Base-by-base conservation (phyloP, 305 asterid genomes). In the Galium porrigens region DNA sequence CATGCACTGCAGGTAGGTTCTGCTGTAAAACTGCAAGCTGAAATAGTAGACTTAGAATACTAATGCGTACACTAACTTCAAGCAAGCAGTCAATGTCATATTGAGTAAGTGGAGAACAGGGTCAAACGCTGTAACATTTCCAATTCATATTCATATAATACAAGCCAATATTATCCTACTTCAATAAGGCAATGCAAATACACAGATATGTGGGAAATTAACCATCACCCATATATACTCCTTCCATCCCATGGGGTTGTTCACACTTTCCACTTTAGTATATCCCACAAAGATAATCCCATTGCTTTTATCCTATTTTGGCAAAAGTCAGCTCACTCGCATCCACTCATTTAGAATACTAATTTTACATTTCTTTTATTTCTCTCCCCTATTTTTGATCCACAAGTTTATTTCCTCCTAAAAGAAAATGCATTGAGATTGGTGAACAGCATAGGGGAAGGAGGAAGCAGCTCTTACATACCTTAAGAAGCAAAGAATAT, bases 1-100 rank as follows among this genome's bases (percentile, higher is more conserved):
- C 76, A 70, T 69, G 92, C 58, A 80, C 94, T 48, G 85, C 82
- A 57, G 86, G 66, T 72, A 84, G 76, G 70, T 86, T 82, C 76
- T 79, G 76, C 81, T 78, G 83, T 81, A 82, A 64, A 74, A 86
- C 95, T 85, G 96, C 95, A 81, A 86, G 90, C 96, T 90, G 95
- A 82, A 80, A 74, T 64, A 77, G 68, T 69, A 32, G 44, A 74
- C 65, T 74, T 57, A 79, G 77, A 77, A 46, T 37, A 27, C 25
- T 55, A 37, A 53, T 15, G 37, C 2, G 17, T 9, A n/a, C 20
- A 51, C 34, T n/a, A 33, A 53, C 46, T 3, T 61, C 15, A 49
- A 60, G 62, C 46, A 52, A 34, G 33, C 36, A 58, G 51, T 32
- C 25, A 48, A 9, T 15, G 3, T 2, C 30, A 32, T 15, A 63